Conservation (phyloP, 2,329 filamentous ascomycete species). For the Colletotrichum truncatum region DNA sequence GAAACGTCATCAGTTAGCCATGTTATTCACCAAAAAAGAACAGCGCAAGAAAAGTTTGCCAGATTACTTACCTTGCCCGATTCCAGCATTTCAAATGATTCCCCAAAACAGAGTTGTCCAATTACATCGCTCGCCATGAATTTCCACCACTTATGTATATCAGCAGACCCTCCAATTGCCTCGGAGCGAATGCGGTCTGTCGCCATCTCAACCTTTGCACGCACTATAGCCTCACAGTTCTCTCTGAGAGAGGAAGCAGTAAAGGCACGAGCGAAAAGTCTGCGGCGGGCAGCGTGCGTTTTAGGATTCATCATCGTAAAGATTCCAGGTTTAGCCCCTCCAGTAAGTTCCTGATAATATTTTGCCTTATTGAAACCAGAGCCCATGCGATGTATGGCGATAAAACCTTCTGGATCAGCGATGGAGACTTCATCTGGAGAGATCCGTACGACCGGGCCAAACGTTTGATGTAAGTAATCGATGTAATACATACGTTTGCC, state of each 20-base stretch:
- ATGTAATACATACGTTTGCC: constrained; percentile 16
- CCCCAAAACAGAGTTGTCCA: constrained; percentile 62
- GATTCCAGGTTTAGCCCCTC: not conserved
- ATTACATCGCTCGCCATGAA: constrained; percentile 65
- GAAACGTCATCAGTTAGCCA: not conserved
- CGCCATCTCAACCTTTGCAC: constrained; percentile 45
- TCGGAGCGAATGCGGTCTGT: constrained; percentile 56
- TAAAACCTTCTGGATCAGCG: constrained; percentile 1
- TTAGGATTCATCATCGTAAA: constrained; percentile 8
- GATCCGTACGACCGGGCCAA: constrained; percentile 18
- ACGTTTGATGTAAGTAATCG: not conserved
- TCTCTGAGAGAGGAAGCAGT: constrained; percentile 45
- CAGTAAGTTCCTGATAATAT: not conserved
- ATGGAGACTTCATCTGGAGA: constrained; percentile 16
- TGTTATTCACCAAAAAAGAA: not conserved
- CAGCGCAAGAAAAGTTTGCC: too few species aligned
- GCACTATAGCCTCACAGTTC: constrained; percentile 42
- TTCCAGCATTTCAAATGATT: constrained; percentile 63
- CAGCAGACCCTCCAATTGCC: constrained; percentile 44
- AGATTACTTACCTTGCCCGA: constrained; percentile 50
- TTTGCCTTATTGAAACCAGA: constrained; percentile 11
- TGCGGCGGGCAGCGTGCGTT: constrained; percentile 36
- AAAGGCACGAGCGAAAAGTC: constrained; percentile 51
- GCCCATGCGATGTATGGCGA: constrained; percentile 17
- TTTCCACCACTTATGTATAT: constrained; percentile 63